phyloP scores from a whole-genome alignment of 192 early-diverging fungal species.

The Coemansia sp. region DNA sequence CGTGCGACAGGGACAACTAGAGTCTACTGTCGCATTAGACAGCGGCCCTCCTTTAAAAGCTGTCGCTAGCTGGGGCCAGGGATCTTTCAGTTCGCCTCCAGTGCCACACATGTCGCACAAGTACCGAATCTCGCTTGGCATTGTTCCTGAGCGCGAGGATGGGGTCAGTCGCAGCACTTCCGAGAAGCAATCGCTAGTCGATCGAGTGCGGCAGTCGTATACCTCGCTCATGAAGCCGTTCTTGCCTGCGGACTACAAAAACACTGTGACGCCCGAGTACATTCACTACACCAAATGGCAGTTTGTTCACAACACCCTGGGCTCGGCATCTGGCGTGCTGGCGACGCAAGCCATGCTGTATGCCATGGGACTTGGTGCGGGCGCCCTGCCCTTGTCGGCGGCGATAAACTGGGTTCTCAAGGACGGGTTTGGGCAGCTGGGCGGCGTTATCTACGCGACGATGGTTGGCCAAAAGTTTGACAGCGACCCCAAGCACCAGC shows the following conservation, averaged over 20 bases:
- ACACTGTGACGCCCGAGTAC: conserved; percentile 76
- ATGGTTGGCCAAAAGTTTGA: conserved; percentile 78
- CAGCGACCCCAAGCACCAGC: conserved; percentile 80
- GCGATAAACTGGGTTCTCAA: conserved; percentile 93
- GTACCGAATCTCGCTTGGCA: not conserved
- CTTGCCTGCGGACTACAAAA: conserved; percentile 76
- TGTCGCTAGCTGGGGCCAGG: not conserved
- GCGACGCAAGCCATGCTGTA: conserved; percentile 85
- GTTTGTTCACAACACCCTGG: conserved; percentile 76
- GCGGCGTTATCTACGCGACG: conserved; percentile 83
- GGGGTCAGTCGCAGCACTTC: not conserved
- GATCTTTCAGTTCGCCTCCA: not conserved
- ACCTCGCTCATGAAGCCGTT: conserved; percentile 52
- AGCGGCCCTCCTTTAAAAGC: not conserved
- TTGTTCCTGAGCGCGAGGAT: not conserved
- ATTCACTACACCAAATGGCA: conserved; percentile 76
- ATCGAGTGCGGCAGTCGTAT: not conserved
- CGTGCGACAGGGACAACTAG: not conserved
- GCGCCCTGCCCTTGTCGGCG: conserved; percentile 75
- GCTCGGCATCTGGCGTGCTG: conserved; percentile 79
- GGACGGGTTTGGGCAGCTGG: conserved; percentile 85
- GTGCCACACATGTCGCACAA: conserved; percentile 2
- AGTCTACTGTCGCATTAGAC: not conserved
- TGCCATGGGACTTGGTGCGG: conserved; percentile 80
- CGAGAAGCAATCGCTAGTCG: not conserved